Percentiles rank a stretch among this genome's conserved stretches.
These are phyloP conservation scores for Diaporthe vexans DNA, from an alignment of 2,329 filamentous ascomycete species.

Conservation along the genomic window DNA sequence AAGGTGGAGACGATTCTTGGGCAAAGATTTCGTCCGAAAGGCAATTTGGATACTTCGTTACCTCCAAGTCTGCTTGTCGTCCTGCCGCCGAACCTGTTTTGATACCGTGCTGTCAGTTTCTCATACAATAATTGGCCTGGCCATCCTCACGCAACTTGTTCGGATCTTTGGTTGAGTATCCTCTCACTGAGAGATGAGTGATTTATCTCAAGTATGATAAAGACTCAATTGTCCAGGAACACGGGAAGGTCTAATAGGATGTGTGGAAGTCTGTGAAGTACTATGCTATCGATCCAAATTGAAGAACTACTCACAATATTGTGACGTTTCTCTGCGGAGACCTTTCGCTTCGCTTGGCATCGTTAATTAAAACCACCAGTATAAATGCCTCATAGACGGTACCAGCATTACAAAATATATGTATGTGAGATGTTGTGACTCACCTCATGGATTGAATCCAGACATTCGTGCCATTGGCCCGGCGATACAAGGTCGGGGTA, in stretches of 20 bases:
- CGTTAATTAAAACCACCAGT: neutral
- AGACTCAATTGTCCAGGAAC: neutral
- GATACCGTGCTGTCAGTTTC: neutral
- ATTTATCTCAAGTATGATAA: too few species aligned
- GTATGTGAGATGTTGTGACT: neutral
- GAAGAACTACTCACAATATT: neutral
- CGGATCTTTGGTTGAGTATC: neutral
- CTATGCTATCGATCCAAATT: neutral
- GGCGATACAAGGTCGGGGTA: neutral
- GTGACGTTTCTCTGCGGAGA: neutral
- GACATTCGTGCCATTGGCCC: neutral
- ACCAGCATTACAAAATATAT: neutral
- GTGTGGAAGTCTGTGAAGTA: too few species aligned
- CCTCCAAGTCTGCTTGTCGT: neutral
- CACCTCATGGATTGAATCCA: neutral
- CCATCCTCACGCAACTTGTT: neutral
- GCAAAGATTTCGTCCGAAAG: constrained; percentile 7
- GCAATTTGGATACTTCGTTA: constrained; percentile 15
- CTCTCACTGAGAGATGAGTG: neutral
- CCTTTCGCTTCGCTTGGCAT: neutral
- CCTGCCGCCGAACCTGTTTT: constrained; percentile 10
- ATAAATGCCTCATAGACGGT: neutral
- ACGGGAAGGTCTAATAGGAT: neutral
- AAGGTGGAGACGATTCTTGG: neutral
- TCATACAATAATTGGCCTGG: neutral